A percentile compares a stretch with the other conserved stretches of the same genome.
Evolutionary conservation across 2,329 filamentous ascomycete species (phyloP).

Genomic region (Ceratocystis destructans): DNA sequence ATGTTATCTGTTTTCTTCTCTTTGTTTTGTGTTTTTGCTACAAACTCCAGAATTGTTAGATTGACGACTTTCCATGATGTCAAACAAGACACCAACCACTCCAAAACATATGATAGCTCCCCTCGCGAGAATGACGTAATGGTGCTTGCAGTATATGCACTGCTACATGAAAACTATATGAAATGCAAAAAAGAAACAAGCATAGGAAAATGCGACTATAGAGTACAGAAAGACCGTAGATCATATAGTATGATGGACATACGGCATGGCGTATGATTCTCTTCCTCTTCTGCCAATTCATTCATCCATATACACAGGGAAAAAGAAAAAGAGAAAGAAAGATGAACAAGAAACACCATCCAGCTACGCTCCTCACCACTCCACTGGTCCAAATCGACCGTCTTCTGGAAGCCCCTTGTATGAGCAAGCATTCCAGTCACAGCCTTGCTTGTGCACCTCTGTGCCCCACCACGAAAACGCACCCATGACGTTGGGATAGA

Average conservation of each 20-base stretch:
- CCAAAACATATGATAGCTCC: not conserved
- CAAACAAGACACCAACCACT: not conserved
- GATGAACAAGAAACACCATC: not conserved
- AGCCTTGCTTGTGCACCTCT: slow-evolving; percentile 69
- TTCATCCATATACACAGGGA: not conserved
- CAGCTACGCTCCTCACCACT: slow-evolving; percentile 32
- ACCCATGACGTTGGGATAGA: slow-evolving; percentile 65
- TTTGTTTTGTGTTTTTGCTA: not conserved
- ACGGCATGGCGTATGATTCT: too few relatives aligned
- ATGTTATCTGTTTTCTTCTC: not conserved
- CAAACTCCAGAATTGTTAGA: not conserved
- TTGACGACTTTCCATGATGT: not conserved
- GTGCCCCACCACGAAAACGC: slow-evolving; percentile 80
- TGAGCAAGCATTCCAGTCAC: slow-evolving; percentile 70
- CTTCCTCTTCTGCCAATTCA: not conserved
- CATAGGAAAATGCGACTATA: not conserved
- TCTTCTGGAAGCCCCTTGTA: slow-evolving; percentile 52
- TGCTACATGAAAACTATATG: not conserved
- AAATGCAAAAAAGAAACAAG: not conserved
- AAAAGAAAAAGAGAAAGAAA: not conserved
- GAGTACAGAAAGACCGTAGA: not conserved
- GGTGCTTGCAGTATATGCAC: not conserved
- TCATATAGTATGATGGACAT: too few relatives aligned
- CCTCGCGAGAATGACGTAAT: not conserved
- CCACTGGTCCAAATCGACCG: slow-evolving; percentile 50